Evolutionary conservation across 352 stramenopile genomes (phyloP), one percentile per base, ranked within the genome.

Genomic region (Pythium periplocum): DNA sequence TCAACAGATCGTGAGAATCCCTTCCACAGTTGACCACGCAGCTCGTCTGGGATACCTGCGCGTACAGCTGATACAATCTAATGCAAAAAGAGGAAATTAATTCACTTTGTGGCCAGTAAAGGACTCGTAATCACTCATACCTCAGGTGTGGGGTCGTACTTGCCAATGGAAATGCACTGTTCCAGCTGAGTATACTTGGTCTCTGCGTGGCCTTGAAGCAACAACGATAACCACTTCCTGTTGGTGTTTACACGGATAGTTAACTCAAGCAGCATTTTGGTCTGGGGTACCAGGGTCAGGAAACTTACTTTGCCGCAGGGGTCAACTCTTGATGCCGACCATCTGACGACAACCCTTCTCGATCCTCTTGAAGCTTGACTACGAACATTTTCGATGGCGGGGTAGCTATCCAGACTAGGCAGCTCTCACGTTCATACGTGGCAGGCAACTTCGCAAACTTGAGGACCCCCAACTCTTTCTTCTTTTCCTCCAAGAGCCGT

Each of bases 331-430:
- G 65, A 3, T 61, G 62, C 6, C 48, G 51, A 34, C 48, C 51
- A 36, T 64, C 65, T 11, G 49, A 34, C 7, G 54, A 54, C 9
- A 54, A 51, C 17, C 69, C 58, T 57, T 88, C 80, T 9, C 78
- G 64, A 31, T 86, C 76, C 10, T 91, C 78, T 59, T 87, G 72
- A 2, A 91, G 61, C 57, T 86, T 91, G 31, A 91, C 40, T 34
- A 91, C 78, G 51, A 91, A 92, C 79, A 90, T 87, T 40, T 92
- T 92, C 4, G 82, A 92, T 7, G 82, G 82, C 34, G 82, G 82
- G 5, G 78, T 90, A 6, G 82, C 82, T 46, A 92, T 92, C 82
- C 82, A 92, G 17, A 92, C 73, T 26, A 92, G 62, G 48, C 79
- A 90, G 5, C 66, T 77, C 47, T 87, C 79, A 2, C 73, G 66